phyloP scores from a whole-genome alignment of 1,284 basidiomycete species.

The Vanrija sp. region DNA sequence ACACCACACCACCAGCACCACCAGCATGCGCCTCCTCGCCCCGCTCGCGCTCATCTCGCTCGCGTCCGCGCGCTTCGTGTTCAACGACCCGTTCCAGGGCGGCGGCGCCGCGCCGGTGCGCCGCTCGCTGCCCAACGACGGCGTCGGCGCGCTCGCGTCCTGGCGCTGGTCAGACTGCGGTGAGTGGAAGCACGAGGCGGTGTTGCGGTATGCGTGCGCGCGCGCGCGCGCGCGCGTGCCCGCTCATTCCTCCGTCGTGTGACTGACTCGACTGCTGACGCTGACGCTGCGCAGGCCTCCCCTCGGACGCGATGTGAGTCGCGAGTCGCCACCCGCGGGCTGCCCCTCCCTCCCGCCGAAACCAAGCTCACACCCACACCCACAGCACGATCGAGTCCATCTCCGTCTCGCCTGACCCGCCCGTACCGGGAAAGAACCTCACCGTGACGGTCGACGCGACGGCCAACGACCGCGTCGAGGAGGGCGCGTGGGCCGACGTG shows the following conservation, averaged over 20 bases:
- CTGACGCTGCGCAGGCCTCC: constrained; percentile 38
- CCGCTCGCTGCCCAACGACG: constrained; percentile 12
- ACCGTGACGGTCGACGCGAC: constrained; percentile 70
- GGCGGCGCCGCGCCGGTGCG: no score
- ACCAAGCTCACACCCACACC: neutral
- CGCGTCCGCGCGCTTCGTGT: no score
- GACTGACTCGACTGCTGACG: neutral
- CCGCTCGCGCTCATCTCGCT: no score
- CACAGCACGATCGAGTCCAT: constrained; percentile 60
- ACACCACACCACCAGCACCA: no score
- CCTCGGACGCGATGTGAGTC: constrained; percentile 46
- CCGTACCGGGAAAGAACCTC: constrained; percentile 72
- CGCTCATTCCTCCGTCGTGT: neutral
- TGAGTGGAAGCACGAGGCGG: constrained; percentile 16
- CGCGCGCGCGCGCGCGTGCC: no score
- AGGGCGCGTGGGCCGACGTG: constrained; percentile 85
- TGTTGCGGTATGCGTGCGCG: no score
- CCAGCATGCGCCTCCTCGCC: no score
- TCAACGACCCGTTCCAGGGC: no score
- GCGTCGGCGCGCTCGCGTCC: constrained; percentile 32
- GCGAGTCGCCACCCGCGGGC: constrained; percentile 14
- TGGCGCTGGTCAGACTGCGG: constrained; percentile 50
- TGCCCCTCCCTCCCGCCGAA: neutral
- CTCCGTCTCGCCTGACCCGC: constrained; percentile 71
- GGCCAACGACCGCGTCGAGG: constrained; percentile 64